phyloP scores from a whole-genome alignment of 768 basidiomycete genomes.

The Phlegmacium glaucopus region DNA sequence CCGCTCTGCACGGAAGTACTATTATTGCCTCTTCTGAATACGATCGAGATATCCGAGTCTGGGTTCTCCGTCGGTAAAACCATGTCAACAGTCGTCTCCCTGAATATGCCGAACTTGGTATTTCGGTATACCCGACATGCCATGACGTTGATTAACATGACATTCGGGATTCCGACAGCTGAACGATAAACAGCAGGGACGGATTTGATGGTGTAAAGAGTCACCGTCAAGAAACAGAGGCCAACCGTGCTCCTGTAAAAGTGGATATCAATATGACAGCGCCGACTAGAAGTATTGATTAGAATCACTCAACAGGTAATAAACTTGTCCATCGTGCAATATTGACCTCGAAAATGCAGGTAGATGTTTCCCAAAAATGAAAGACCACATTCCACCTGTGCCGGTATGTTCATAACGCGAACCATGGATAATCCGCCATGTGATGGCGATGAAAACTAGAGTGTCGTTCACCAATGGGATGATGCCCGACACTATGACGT shows the following conservation, averaged over 20 bases:
- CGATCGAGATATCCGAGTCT: no score
- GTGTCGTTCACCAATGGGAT: constrained; percentile 19
- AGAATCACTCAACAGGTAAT: constrained; percentile 19
- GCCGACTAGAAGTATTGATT: neutral
- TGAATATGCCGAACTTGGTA: constrained; percentile 9
- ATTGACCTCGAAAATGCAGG: constrained; percentile 17
- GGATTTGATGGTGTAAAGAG: constrained; percentile 1
- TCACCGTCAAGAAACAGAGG: constrained; percentile 2
- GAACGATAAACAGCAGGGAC: constrained; percentile 8
- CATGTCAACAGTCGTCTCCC: neutral
- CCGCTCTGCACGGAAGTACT: no score
- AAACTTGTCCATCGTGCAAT: constrained; percentile 22
- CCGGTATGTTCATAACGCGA: neutral
- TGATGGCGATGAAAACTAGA: constrained; percentile 24
- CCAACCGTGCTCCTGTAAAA: constrained; percentile 4
- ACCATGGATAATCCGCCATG: constrained; percentile 16
- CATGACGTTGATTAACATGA: constrained; percentile 13
- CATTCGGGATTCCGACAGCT: constrained; percentile 2
- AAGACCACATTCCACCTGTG: neutral
- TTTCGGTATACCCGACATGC: constrained; percentile 16
- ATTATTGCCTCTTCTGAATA: no score
- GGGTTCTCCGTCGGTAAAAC: no score
- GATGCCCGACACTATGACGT: constrained; percentile 10
- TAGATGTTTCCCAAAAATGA: constrained; percentile 12
- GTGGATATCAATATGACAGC: neutral